Evolutionary conservation across 306 rosid species (phyloP), one percentile per base, ranked within the genome.

Genomic region (Ochetophila trinervis): DNA sequence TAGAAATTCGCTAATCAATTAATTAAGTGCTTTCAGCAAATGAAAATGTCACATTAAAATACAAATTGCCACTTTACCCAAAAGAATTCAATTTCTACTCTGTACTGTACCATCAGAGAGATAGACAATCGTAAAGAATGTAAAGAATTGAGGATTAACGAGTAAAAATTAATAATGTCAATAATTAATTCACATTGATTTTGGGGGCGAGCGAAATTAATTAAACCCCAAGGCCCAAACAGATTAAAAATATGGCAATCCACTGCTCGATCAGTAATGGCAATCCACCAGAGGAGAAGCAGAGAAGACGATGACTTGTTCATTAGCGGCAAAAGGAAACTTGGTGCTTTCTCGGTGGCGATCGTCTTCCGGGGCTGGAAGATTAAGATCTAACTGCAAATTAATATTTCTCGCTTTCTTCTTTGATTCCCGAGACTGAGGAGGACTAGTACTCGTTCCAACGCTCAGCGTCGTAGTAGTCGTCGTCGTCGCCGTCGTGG

Each of bases 361-460:
- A 45, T 80, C 86, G 0, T 92, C 92, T 22, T 88, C 84, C 8
- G 95, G 83, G 2, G 89, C 95, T 3, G 98, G 98, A 71, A 89
- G 95, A 60, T 92, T 92, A 71, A 92, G 85, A 78, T 92, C 96
- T 72, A 87, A 72, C 57, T 74, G 82, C 66, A 92, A 72, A 40
- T 40, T 40, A 48, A 63, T 40, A 22, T 69, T 76, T 60, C 84
- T 82, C 23, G 79, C 79, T 73, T 84, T 87, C 66, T 69, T 66
- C 19, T 68, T 78, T 0, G 65, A 51, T 71, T 65, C 80, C 13
- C 34, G 73, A 0, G 68, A 65, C 34, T 71, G 75, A n/a, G 63
- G 64, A 53, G 63, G 64, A 53, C 59, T 32, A 22, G 18, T 20
- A 18, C 37, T 49, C 27, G 30, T 50, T 19, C 47, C 63, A 23